Percentiles rank a stretch among this genome's conserved stretches.
Conservation (phyloP, 495 filamentous ascomycete species). For the Penicillium maclennaniae region DNA sequence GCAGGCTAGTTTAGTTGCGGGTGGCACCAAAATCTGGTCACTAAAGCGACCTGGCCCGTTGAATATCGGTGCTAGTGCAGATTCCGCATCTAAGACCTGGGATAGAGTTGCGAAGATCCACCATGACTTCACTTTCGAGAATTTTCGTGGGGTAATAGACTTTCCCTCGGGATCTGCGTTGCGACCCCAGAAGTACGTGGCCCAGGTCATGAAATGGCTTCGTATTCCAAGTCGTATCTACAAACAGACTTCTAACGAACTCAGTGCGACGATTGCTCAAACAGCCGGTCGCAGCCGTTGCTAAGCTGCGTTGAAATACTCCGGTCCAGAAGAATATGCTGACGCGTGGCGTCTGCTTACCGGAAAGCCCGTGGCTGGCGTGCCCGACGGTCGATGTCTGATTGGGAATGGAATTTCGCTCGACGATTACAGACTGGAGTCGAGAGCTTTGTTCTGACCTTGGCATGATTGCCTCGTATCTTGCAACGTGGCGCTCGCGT, state of each 20-base stretch:
- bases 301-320: slow-evolving; percentile 3
- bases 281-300: slow-evolving; percentile 8
- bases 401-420: background rate
- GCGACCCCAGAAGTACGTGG: background rate
- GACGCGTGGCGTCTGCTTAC: background rate
- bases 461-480: background rate
- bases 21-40: background rate
- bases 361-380: background rate
- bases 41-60: background rate
- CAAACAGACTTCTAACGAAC: background rate
- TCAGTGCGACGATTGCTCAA: background rate
- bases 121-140: background rate
- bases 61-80: background rate
- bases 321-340: background rate
- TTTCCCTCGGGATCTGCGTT: background rate
- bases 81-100: background rate
- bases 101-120: background rate
- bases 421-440: background rate
- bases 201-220: background rate
- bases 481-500: background rate
- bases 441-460: background rate
- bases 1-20: background rate
- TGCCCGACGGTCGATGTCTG: background rate
- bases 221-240: background rate
- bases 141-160: background rate